Evolutionary conservation across 306 rosid genomes (phyloP), one percentile per base, ranked within the genome.

Genomic region (Luffa aegyptiaca): DNA sequence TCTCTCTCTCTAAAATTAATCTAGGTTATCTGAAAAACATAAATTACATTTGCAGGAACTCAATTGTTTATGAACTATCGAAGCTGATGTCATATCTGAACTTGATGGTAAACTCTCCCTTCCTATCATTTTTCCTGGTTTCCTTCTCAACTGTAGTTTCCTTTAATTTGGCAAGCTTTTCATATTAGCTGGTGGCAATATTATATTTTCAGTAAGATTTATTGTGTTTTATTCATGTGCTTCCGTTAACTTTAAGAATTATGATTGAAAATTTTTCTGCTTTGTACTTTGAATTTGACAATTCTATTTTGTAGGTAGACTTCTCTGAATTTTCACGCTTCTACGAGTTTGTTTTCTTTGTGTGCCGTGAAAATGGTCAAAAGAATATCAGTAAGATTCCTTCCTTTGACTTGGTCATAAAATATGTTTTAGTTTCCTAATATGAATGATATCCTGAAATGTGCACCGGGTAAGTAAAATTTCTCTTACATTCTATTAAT

Each of bases 291-390:
- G 46, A 10, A n/a, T 75, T 37, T 82, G 80, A 81, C 77, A 39
- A 79, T 78, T 82, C 82, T 74, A 48, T 58, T 42, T 81, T 89
- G 82, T 58, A 93, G 99, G 89, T 77, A 76, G 88, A 90, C 82
- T 87, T 82, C 78, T 86, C 90, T 33, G 96, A 93, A 81, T 93
- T 91, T 86, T 87, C 97, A 9, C 81, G 94, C 86, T 91, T 96
- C 87, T 96, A 96, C 74, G 98, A 91, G 41, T 96, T 96, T 84
- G 96, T 90, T 79, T 96, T 88, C 84, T 93, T 93, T 84, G 73
- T 91, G 78, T 90, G 97, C 79, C 97, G 99, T 0, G 98, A 93
- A 83, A 86, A 88, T 89, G 96, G 99, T 83, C 99, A 96, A 85
- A 96, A 96, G 86, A 96, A 89, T 82, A 96, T 96, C 75, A 80